Conservation (phyloP, 2,329 filamentous ascomycete genomes). For the Fusarium xyrophilum region DNA sequence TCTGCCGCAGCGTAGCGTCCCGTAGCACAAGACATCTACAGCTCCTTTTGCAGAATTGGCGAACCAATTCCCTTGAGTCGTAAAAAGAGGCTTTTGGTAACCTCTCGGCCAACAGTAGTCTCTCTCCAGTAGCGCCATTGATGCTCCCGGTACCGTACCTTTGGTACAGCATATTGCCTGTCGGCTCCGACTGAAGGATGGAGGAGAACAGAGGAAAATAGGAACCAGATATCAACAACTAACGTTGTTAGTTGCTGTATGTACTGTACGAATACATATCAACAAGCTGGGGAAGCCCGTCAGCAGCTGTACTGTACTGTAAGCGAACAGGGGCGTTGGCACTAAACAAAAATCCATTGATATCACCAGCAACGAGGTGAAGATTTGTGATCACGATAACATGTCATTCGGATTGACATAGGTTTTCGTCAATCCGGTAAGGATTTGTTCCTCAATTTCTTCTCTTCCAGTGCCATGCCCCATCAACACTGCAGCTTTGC, state of each 20-base stretch:
- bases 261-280: neutral
- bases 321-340: neutral
- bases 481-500: neutral
- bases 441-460: neutral
- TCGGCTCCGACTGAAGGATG: constrained; percentile 29
- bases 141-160: constrained; percentile 21
- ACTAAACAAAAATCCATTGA: constrained; percentile 9
- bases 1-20: neutral
- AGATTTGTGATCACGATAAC: neutral
- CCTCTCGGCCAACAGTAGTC: neutral
- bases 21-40: constrained; percentile 2
- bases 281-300: neutral
- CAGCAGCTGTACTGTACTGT: neutral
- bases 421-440: neutral
- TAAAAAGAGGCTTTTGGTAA: neutral
- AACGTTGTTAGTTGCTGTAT: neutral
- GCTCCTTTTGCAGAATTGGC: neutral
- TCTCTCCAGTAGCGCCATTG: constrained; percentile 9
- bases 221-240: neutral
- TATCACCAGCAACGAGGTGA: neutral
- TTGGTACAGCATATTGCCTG: constrained; percentile 6
- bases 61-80: neutral
- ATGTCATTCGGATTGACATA: neutral
- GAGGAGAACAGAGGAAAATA: constrained; percentile 7
- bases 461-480: neutral